Evolutionary conservation across 345 rosid species (phyloP).

Genomic region (Eucalyptus sp.): DNA sequence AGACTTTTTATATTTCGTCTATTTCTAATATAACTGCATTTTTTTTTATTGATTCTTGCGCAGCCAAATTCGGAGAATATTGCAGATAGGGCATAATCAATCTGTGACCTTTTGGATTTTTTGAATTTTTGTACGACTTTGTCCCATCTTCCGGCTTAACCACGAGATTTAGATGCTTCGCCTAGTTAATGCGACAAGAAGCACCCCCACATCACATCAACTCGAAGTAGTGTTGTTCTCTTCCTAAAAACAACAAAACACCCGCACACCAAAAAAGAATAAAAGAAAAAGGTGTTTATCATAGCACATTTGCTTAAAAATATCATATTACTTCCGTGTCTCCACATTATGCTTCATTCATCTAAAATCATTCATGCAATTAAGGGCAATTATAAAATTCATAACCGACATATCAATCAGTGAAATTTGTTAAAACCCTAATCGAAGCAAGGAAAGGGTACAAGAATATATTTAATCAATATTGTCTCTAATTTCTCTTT

Average conservation of each 20-base stretch:
- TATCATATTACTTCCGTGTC: neutral
- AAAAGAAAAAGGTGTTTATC: neutral
- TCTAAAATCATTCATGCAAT: neutral
- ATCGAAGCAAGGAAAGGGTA: neutral
- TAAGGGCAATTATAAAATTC: neutral
- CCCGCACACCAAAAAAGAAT: too few relatives aligned
- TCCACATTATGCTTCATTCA: neutral
- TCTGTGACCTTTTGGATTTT: neutral
- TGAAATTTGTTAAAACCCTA: neutral
- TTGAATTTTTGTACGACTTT: neutral
- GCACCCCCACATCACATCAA: neutral
- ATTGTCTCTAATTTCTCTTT: neutral
- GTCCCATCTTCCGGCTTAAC: neutral
- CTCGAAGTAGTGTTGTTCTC: neutral
- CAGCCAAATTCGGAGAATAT: neutral
- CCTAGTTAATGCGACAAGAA: neutral
- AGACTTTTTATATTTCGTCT: neutral
- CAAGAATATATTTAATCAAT: neutral
- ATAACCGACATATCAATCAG: neutral
- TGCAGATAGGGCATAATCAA: neutral
- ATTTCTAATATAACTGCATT: neutral
- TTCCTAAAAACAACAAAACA: neutral
- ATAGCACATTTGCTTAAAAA: neutral
- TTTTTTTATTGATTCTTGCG: neutral
- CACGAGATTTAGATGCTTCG: neutral